Base-by-base conservation (phyloP, 2,329 filamentous ascomycete species). In the Colletotrichum agaves region DNA sequence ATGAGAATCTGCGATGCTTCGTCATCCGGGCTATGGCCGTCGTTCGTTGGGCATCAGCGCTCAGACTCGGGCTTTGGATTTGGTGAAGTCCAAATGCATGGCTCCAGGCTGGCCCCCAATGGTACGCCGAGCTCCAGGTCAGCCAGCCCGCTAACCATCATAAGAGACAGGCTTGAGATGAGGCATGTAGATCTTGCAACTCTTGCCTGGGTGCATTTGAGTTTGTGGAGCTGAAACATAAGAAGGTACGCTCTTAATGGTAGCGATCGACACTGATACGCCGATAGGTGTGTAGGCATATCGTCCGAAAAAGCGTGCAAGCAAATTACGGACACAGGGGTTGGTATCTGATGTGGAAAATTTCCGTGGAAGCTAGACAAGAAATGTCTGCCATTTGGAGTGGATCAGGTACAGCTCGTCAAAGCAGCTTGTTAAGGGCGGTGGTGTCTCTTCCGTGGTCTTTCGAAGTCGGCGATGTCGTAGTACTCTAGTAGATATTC, bases 171-270 rank as follows among this genome's bases (percentile, higher is more conserved):
- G 63, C 57, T 53, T 67, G 52, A 67, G 64, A 67, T 67, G 61
- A 67, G 52, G 58, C 64, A 53, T 33, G 53, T 64, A 67, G 64
- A 67, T 67, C 61, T 53, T 64, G 64, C 46, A 39, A 53, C 53
- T 59, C 37, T 63, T 46, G 46, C 44, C 53, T 55, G 37, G 39
- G 53, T 64, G 46, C 53, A 55, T 49, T 64, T 52, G 52, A 53
- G 61, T 63, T 62, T 58, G 53, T 64, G 61, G 64, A 55, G 53
- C 61, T 53, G 61, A 64, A 59, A 67, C 60, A 67, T 58, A 31
- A 55, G 31, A 31, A 53, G 52, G 37, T 15, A 35, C 39, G 19
- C 6, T 53, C 53, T 7, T 50, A n/a, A 59, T 3, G 46, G 61
- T 19, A 67, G 53, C 19, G 64, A 67, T 67, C 64, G 64, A 44